phyloP scores from a whole-genome alignment of 2,329 filamentous ascomycete species.

The Cryphonectria naterciae region DNA sequence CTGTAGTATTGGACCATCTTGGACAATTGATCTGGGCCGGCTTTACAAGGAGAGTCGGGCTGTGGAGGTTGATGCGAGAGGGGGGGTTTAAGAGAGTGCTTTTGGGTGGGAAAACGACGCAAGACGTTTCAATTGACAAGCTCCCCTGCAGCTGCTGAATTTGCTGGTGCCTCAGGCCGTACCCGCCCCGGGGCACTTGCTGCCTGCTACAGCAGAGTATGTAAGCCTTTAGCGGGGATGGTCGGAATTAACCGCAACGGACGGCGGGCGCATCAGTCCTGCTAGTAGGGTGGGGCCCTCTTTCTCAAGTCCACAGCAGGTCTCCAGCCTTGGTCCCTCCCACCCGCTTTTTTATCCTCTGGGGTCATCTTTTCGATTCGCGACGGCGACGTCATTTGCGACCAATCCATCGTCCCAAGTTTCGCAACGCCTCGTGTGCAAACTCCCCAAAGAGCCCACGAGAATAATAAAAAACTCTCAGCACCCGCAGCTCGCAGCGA shows the following conservation, averaged over 20 bases:
- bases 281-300: not conserved
- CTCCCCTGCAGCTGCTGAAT: slow-evolving; percentile 29
- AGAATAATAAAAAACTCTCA: not conserved
- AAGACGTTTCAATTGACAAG: slow-evolving; percentile 24
- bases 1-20: slow-evolving; percentile 57
- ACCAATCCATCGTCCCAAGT: slow-evolving; percentile 12
- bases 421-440: not conserved
- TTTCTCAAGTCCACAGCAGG: not conserved
- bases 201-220: not conserved
- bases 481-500: not conserved
- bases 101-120: slow-evolving; percentile 29
- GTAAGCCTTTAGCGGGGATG: not conserved
- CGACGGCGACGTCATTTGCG: slow-evolving; percentile 7
- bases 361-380: not conserved
- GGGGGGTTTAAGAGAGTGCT: slow-evolving; percentile 32
- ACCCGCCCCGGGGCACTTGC: not conserved
- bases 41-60: slow-evolving; percentile 35
- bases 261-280: not conserved
- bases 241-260: slow-evolving; percentile 9
- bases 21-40: slow-evolving; percentile 37
- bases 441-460: not conserved
- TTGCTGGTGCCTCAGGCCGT: slow-evolving; percentile 30
- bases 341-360: not conserved
- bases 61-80: slow-evolving; percentile 36
- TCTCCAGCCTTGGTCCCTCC: not conserved